These are phyloP conservation scores for Gymnopilus junonius DNA, from an alignment of 768 basidiomycete genomes.

Conservation along the genomic window DNA sequence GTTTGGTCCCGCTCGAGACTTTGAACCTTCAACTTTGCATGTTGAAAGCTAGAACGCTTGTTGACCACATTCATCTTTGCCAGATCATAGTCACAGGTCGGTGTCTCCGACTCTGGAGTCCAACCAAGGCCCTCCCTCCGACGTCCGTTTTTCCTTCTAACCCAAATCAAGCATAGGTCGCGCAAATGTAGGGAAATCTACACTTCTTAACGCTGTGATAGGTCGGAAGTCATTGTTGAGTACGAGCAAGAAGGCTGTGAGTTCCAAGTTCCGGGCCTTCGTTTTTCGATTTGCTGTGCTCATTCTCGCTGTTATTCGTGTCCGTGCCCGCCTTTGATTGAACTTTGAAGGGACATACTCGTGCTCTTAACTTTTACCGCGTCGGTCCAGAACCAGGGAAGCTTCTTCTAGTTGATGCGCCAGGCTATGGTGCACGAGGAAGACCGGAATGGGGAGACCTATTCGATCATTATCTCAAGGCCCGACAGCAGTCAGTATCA, in stretches of 20 bases:
- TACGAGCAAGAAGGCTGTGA: slow-evolving; percentile 73
- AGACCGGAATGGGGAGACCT: slow-evolving; percentile 75
- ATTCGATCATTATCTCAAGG: slow-evolving; percentile 67
- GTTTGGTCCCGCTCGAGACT: neutral
- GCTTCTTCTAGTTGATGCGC: slow-evolving; percentile 76
- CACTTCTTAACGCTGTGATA: slow-evolving; percentile 70
- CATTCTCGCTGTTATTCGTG: neutral
- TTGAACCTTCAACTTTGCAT: neutral
- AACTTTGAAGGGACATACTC: slow-evolving; percentile 76
- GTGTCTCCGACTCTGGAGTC: neutral
- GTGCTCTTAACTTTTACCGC: slow-evolving; percentile 70
- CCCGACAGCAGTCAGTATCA: slow-evolving; percentile 59
- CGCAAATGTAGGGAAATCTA: slow-evolving; percentile 80
- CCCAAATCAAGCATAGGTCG: slow-evolving; percentile 50
- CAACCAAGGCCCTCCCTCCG: neutral
- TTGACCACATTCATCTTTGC: neutral
- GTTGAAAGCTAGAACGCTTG: neutral
- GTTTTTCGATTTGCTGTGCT: neutral
- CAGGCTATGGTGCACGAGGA: slow-evolving; percentile 79
- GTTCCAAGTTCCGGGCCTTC: slow-evolving; percentile 26
- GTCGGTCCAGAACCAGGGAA: slow-evolving; percentile 64
- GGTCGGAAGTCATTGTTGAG: slow-evolving; percentile 58
- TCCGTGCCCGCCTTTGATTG: neutral
- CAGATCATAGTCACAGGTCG: slow-evolving; percentile 53
- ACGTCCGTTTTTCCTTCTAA: neutral